These are phyloP conservation scores for Gnaphalium uliginosum DNA, from an alignment of 129 eudicot genomes.

Conservation along the genomic window DNA sequence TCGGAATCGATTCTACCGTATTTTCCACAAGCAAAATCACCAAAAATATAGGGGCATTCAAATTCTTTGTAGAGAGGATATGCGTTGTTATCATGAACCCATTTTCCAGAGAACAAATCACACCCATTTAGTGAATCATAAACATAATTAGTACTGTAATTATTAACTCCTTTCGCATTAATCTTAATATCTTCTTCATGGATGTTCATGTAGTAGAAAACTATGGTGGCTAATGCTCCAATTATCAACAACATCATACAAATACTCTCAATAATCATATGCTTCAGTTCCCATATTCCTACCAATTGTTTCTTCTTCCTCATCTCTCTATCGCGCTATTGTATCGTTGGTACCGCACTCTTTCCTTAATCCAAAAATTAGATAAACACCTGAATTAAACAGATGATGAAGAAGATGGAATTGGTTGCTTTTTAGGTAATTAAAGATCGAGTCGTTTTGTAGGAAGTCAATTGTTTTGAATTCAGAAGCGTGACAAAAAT, in stretches of 20 bases:
- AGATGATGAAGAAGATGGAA: too few relatives aligned
- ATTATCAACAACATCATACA: constrained; percentile 12
- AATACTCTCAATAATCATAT: constrained; percentile 1
- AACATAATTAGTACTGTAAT: not conserved
- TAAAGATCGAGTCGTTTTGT: too few relatives aligned
- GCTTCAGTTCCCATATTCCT: constrained; percentile 20
- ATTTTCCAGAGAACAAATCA: constrained; percentile 60
- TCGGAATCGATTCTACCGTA: constrained; percentile 48
- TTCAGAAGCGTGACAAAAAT: too few relatives aligned
- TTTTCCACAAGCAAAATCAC: constrained; percentile 54
- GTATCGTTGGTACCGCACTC: too few relatives aligned
- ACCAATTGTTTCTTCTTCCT: constrained; percentile 16
- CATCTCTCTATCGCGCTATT: not conserved
- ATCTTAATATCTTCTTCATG: constrained; percentile 8
- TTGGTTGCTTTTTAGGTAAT: too few relatives aligned
- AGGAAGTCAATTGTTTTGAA: too few relatives aligned
- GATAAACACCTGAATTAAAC: too few relatives aligned
- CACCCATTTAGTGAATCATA: constrained; percentile 39
- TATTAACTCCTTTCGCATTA: not conserved
- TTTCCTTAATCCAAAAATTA: too few relatives aligned
- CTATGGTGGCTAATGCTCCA: constrained; percentile 26
- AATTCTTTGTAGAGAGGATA: constrained; percentile 56
- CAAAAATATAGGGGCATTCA: constrained; percentile 50
- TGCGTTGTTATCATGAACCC: constrained; percentile 53
- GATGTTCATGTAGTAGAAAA: constrained; percentile 13